Conservation (phyloP, 2,329 filamentous ascomycete species). For the Calonectria pseudoturangicola region DNA sequence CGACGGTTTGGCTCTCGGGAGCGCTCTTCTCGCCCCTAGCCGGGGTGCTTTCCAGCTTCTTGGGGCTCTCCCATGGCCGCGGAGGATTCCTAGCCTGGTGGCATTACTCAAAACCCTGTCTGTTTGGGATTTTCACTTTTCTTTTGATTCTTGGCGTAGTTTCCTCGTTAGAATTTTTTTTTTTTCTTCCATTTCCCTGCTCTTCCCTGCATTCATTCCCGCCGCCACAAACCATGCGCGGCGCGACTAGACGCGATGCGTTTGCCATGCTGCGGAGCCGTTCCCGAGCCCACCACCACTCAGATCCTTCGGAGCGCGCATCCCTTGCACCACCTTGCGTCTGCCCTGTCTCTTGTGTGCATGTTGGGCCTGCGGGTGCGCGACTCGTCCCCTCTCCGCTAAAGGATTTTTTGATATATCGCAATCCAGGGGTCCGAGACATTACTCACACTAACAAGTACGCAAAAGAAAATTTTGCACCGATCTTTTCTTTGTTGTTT, state of each 20-base stretch:
- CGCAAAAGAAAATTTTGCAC: neutral
- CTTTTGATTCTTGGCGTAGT: constrained; percentile 23
- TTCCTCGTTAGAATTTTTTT: constrained; percentile 11
- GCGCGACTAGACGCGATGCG: constrained; percentile 12
- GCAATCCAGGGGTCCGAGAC: constrained; percentile 31
- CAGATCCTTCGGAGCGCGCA: neutral
- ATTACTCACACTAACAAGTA: neutral
- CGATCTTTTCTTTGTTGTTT: constrained; percentile 5
- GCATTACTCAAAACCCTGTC: constrained; percentile 26
- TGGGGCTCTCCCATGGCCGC: constrained; percentile 7
- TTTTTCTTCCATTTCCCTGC: neutral
- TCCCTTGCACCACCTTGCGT: constrained; percentile 15
- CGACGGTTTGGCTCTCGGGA: constrained; percentile 22
- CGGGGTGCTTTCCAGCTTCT: constrained; percentile 13
- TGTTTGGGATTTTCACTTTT: constrained; percentile 4
- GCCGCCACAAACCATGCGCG: constrained; percentile 26
- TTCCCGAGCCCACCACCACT: constrained; percentile 18
- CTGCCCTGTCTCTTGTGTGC: constrained; percentile 15
- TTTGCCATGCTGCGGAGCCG: constrained; percentile 35
- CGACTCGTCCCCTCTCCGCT: constrained; percentile 18
- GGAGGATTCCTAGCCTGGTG: constrained; percentile 15
- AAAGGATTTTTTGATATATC: constrained; percentile 29
- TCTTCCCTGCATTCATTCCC: constrained; percentile 28
- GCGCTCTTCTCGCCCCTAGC: constrained; percentile 15
- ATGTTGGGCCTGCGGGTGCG: constrained; percentile 20